These are phyloP conservation scores for Xylaria sp. DNA, from an alignment of 2,329 filamentous ascomycete genomes.

Conservation along the genomic window DNA sequence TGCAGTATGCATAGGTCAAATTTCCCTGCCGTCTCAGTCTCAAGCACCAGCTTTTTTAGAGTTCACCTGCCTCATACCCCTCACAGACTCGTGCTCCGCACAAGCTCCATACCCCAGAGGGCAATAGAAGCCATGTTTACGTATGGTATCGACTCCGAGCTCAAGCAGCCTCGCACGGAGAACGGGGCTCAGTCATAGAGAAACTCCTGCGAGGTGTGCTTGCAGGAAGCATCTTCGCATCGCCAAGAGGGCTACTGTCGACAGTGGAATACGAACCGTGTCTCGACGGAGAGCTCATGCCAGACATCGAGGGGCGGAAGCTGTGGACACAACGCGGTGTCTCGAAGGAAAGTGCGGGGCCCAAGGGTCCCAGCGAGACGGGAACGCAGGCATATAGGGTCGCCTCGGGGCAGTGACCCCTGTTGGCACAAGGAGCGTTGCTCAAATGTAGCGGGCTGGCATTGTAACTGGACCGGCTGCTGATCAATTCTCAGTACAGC, in stretches of 20 bases:
- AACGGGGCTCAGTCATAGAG: constrained; percentile 13
- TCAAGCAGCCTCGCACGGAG: background rate
- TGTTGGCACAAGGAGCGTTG: constrained; percentile 9
- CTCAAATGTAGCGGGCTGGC: constrained; percentile 18
- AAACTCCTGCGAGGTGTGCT: constrained; percentile 19
- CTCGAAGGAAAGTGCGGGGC: constrained; percentile 20
- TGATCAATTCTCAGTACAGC: constrained; percentile 1
- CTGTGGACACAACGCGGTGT: constrained; percentile 10
- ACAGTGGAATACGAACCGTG: constrained; percentile 1
- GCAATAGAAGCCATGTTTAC: background rate
- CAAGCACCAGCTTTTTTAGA: no score
- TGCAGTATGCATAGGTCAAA: background rate
- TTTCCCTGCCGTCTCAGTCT: no score
- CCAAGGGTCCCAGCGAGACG: constrained; percentile 9
- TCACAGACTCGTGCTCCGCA: no score
- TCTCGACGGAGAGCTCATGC: constrained; percentile 6
- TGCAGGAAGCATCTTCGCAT: constrained; percentile 9
- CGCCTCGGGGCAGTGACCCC: constrained; percentile 2
- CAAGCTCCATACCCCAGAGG: no score
- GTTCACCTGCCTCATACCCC: no score
- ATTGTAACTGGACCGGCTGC: constrained; percentile 10
- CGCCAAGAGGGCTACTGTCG: constrained; percentile 5
- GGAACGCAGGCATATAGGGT: constrained; percentile 18
- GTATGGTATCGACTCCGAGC: background rate
- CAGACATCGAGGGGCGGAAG: constrained; percentile 9